Evolutionary conservation across 1,284 basidiomycete genomes (phyloP), one percentile per base, ranked within the genome.

Genomic region (Laetiporus sulphureus): DNA sequence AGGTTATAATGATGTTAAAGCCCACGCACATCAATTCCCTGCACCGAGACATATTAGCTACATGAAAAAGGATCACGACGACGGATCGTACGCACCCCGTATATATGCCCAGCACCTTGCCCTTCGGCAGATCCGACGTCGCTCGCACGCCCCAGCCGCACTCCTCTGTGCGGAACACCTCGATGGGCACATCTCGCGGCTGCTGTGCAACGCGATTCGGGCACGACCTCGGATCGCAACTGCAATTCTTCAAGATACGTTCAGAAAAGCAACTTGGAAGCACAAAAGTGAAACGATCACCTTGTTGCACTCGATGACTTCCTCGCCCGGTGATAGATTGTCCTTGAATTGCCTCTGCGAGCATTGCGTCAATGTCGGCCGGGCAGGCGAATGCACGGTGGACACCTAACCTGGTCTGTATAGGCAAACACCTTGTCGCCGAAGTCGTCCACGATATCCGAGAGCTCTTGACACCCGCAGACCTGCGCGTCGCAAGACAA

Each of bases 261-360:
- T n/a, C n/a, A n/a, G n/a, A n/a, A n/a, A n/a, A n/a, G n/a, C n/a
- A n/a, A n/a, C n/a, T n/a, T n/a, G n/a, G n/a, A n/a, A n/a, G n/a
- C n/a, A n/a, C n/a, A n/a, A n/a, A n/a, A n/a, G n/a, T n/a, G n/a
- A n/a, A n/a, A n/a, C n/a, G n/a, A 54, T 34, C 51, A 77, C 79
- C 52, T 67, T 61, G 46, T 79, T 83, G 44, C 79, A 83, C 53
- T 83, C 80, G 5, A 79, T 65, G 12, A 78, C 74, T 36, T 77
- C 72, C 2, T 60, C 53, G 2, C 71, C 70, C 10, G 56, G 59
- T 5, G 64, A 63, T 2, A 71, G 52, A 37, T 63, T 57, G 49
- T 77, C 73, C 5, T 61, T 59, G 54, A 74, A 79, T 2, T 72
- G 53, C 7, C 73, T 68, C 79, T 81, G 38, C 10, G 11, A 25